phyloP scores from a whole-genome alignment of 2,329 filamentous ascomycete genomes.

The Diaporthe sp. region DNA sequence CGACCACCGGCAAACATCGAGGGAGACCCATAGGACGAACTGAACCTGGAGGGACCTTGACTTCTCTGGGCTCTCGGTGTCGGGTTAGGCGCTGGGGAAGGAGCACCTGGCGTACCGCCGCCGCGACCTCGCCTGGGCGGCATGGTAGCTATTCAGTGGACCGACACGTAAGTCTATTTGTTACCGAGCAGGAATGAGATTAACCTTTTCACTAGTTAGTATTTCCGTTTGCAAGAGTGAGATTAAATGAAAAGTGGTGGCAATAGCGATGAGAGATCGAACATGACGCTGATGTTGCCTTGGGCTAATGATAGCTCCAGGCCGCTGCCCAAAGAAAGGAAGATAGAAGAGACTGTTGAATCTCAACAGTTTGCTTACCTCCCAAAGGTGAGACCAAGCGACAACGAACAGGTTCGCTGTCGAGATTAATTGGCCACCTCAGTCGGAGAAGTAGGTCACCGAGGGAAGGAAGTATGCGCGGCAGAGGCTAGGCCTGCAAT shows the following conservation, averaged over 20 bases:
- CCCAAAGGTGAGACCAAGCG: background rate
- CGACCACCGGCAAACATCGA: conserved; percentile 19
- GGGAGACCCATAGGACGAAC: conserved; percentile 47
- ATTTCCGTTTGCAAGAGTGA: background rate
- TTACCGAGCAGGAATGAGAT: background rate
- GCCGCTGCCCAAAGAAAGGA: background rate
- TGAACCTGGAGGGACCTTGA: conserved; percentile 43
- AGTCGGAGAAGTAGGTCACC: background rate
- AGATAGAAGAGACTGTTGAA: background rate
- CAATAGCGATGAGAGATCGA: background rate
- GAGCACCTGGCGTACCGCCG: conserved; percentile 12
- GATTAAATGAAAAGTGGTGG: background rate
- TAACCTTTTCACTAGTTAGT: conserved; percentile 8
- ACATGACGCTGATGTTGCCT: background rate
- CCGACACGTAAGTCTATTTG: background rate
- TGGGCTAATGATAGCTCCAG: background rate
- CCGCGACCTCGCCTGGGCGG: conserved; percentile 36
- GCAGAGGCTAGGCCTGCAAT: background rate
- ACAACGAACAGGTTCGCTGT: background rate
- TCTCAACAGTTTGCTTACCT: background rate
- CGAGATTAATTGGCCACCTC: background rate
- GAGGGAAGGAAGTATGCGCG: too few species aligned
- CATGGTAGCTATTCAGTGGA: conserved; percentile 28
- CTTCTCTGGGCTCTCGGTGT: conserved; percentile 28
- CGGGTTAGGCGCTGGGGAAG: conserved; percentile 6